Evolutionary conservation across 306 rosid species (phyloP), one percentile per base, ranked within the genome.

Genomic region (Citrullus amarus): DNA sequence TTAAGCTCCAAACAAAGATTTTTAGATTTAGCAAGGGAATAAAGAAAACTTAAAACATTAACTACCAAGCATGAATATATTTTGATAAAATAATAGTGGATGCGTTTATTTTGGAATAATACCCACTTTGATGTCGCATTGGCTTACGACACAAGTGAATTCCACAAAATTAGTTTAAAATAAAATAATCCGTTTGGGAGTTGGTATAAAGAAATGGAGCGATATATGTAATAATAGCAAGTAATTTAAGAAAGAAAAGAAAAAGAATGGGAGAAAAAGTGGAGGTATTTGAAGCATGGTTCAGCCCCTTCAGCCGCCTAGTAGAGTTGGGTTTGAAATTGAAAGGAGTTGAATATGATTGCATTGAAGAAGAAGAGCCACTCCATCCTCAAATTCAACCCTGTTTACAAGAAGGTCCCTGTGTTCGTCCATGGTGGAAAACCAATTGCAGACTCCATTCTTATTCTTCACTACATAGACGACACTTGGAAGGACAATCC

Each of bases 391-490:
- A 78, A 88, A 50, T 85, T 77, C 80, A 89, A 88, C 76, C 93
- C 93, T 2, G 75, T 89, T 78, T 80, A 88, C 77, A 85, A 86
- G 75, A 89, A 86, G 83, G 78, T 86, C 20, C 91, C 86, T 15
- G 85, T 84, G 34, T 72, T 86, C 1, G 76, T 88, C 73, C 93
- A 91, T 81, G 79, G 80, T 6, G 91, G 70, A 3, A 89, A 84
- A 16, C 82, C 89, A n/a, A 9, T 91, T 1, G 81, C 84, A 0
- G 93, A 91, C 83, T 91, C 93, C 4, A 50, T 34, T 41, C 67
- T 79, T 22, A 79, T 79, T 36, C 43, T 79, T 9, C 56, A 79
- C 2, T 79, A 79, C 56, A 79, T 79, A 9, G 77, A 79, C 2
- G 77, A 79, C 30, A 41, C 30, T 71, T 51, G 81, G 77, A 22